Percentiles rank a stretch among this genome's conserved stretches.
Conservation (phyloP, 306 rosid species). For the Medicago ruthenica region DNA sequence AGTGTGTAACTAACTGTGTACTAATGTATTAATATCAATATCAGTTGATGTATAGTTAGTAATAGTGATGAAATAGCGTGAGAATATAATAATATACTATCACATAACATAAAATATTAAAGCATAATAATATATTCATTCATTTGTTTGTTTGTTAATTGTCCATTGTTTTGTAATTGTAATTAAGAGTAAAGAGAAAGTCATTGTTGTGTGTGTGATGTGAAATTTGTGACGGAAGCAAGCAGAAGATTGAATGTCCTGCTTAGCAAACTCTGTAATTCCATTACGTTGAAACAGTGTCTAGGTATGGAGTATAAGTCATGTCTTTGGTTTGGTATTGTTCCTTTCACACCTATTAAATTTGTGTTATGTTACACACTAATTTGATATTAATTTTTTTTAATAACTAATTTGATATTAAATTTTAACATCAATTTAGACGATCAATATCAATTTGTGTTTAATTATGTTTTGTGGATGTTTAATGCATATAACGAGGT, state of each 20-base stretch:
- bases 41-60: neutral
- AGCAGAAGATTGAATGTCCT: constrained; percentile 29
- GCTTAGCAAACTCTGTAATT: constrained; percentile 30
- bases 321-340: neutral
- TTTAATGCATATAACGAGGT: too few species aligned
- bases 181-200: constrained; percentile 39
- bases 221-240: constrained; percentile 48
- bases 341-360: constrained; percentile 4
- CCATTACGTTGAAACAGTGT: constrained; percentile 45
- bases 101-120: too few species aligned
- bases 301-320: constrained; percentile 22
- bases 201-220: constrained; percentile 18
- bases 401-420: too few species aligned
- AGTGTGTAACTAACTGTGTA: constrained; percentile 5
- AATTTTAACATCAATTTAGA: too few species aligned
- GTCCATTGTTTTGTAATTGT: neutral
- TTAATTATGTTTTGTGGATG: too few species aligned
- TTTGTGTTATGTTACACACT: too few species aligned
- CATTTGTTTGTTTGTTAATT: constrained; percentile 32
- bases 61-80: constrained; percentile 38
- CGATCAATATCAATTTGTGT: too few species aligned
- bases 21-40: neutral
- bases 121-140: neutral
- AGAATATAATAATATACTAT: constrained; percentile 42
- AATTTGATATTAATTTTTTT: too few species aligned